phyloP scores from a whole-genome alignment of 2,329 filamentous ascomycete species.

The Mycosphaerella arachidis region DNA sequence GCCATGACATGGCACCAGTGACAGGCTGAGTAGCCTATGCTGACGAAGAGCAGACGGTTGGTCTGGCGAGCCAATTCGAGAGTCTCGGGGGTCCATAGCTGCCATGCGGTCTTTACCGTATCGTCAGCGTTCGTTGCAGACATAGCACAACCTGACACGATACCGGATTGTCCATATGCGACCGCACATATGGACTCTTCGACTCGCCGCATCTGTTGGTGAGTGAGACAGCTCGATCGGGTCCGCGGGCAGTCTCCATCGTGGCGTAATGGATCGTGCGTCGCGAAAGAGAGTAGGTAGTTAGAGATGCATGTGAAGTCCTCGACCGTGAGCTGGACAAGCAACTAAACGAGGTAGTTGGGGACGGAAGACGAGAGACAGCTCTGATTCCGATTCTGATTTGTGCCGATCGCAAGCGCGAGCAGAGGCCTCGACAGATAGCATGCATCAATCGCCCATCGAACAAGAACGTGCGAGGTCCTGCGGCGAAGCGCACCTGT shows the following conservation, averaged over 20 bases:
- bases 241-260: slow-evolving; percentile 17
- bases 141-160: not conserved
- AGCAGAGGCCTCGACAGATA: not conserved
- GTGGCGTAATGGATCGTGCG: slow-evolving; percentile 5
- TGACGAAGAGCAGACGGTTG: slow-evolving; percentile 87
- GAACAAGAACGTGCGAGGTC: not conserved
- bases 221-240: slow-evolving; percentile 24
- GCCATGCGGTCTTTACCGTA: slow-evolving; percentile 68
- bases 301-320: not conserved
- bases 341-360: not conserved
- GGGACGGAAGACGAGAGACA: not conserved
- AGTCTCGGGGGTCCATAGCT: slow-evolving; percentile 75
- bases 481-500: not conserved
- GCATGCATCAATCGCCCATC: not conserved
- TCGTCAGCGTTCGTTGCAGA: not conserved
- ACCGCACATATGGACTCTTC: slow-evolving; percentile 65
- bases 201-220: slow-evolving; percentile 57
- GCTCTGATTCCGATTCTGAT: not conserved
- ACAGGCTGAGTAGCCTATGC: slow-evolving; percentile 91
- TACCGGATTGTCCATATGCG: slow-evolving; percentile 67
- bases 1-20: slow-evolving; percentile 92
- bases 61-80: slow-evolving; percentile 71
- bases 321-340: not conserved
- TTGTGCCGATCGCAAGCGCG: not conserved
- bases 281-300: not conserved